phyloP scores from a whole-genome alignment of 139 green algal species.

The Deuterostichococcus epilithicus region DNA sequence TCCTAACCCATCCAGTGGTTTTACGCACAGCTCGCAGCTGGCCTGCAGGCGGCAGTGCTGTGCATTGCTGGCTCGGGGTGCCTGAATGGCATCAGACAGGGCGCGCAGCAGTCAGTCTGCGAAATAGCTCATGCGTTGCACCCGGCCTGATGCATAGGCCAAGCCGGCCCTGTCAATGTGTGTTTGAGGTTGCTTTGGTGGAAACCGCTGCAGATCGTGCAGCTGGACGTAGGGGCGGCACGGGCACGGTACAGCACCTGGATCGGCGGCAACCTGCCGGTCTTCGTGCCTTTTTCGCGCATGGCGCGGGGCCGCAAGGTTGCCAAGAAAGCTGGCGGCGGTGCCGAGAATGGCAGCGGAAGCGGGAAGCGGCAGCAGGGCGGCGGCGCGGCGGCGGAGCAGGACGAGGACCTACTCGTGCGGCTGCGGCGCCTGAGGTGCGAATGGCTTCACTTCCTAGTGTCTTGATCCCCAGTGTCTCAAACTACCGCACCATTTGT shows the following conservation, averaged over 20 bases:
- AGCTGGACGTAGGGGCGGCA: slow-evolving; percentile 59
- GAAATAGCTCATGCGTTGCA: no score
- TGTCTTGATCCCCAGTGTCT: background rate
- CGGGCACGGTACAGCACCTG: slow-evolving; percentile 61
- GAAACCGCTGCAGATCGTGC: slow-evolving; percentile 49
- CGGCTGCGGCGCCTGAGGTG: slow-evolving; percentile 15
- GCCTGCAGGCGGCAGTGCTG: no score
- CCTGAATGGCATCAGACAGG: no score
- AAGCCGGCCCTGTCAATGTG: background rate
- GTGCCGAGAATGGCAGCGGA: background rate
- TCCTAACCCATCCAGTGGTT: no score
- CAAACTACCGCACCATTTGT: background rate
- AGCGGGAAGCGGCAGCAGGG: no score
- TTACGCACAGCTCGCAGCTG: no score
- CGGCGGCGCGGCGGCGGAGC: background rate
- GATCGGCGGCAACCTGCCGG: slow-evolving; percentile 55
- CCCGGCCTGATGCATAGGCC: no score
- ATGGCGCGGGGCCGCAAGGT: slow-evolving; percentile 11
- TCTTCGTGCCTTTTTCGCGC: slow-evolving; percentile 46
- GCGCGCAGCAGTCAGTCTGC: no score
- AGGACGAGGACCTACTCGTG: slow-evolving; percentile 5
- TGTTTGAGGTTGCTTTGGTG: background rate
- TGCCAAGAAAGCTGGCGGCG: slow-evolving; percentile 10
- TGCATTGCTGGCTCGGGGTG: no score
- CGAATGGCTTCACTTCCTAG: no score